phyloP scores from a whole-genome alignment of 116 monocot genomes.

The Trichopus zeylanicus region DNA sequence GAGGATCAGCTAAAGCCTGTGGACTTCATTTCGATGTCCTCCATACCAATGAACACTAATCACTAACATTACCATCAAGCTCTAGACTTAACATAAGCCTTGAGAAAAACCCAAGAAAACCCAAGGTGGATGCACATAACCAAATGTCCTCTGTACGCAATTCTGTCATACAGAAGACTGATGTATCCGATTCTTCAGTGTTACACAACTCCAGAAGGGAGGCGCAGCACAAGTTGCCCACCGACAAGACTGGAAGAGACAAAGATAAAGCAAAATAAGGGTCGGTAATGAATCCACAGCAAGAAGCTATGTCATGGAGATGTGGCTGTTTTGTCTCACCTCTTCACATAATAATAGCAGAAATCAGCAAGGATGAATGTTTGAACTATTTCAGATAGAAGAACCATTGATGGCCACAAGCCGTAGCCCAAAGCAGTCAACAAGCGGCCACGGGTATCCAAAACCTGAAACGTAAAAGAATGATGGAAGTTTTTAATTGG shows the following conservation, averaged over 20 bases:
- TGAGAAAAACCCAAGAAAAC: too few species aligned
- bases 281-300: background rate
- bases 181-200: background rate
- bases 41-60: too few species aligned
- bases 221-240: conserved; percentile 71
- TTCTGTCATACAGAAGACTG: background rate
- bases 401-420: conserved; percentile 80
- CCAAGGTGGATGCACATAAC: background rate
- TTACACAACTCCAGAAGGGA: conserved; percentile 76
- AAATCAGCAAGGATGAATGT: conserved; percentile 93
- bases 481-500: background rate
- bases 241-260: conserved; percentile 38
- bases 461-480: conserved; percentile 30
- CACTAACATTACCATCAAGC: too few species aligned
- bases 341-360: conserved; percentile 92
- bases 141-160: background rate
- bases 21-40: too few species aligned
- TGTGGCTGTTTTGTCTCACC: conserved; percentile 20
- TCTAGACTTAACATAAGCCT: too few species aligned
- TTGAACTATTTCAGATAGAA: conserved; percentile 84
- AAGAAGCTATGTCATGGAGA: background rate
- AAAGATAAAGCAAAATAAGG: background rate
- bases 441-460: conserved; percentile 61
- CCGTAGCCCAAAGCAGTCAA: conserved; percentile 82
- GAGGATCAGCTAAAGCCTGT: too few species aligned